Base-by-base conservation (phyloP, 176 grass and related monocot species). In the Triticum turgidum region DNA sequence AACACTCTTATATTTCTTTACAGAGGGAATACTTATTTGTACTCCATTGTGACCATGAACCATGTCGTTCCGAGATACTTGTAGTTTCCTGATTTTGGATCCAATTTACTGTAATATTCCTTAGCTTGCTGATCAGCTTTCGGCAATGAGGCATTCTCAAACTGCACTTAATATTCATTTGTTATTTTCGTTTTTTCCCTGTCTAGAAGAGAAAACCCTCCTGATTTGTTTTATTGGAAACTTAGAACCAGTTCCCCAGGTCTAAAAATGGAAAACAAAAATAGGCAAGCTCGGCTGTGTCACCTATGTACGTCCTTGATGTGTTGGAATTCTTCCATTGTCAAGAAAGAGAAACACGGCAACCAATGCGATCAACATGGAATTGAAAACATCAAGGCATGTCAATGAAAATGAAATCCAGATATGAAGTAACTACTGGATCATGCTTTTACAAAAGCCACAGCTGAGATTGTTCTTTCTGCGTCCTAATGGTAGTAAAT, bases 121-220 rank as follows among this genome's bases (percentile, higher is more conserved):
- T 76, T 85, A 89, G 65, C 80, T 34, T 44, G 3, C 82, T 35
- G 15, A 34, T 80, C 56, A 75, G 42, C 11, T 80, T 68, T 61
- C 67, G 7, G 62, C 15, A 22, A 61, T 0, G 2, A 69, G 65
- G 13, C 56, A 68, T 70, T 73, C 34, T 73, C 13, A 37, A 45
- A 5, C 15, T 33, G 29, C 44, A 84, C 2, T 47, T 80, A 72
- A 78, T 77, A 8, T 80, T 61, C 29, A 11, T 70, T 3, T 68
- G 20, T 34, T 15, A 49, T 47, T 24, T 34, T 29, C 0, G 25
- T 0, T 52, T 74, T 54, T 54, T 47, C 34, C 56, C 25, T 54
- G 8, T 56, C 9, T 56, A 34, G 25, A 77, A 77, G 47, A 1
- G 27, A 9, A 56, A 77, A 20, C 9, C 74, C 47, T 11, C 4